These are phyloP conservation scores for Actinomucor elegans DNA, from an alignment of 371 early-diverging fungal genomes.

Conservation along the genomic window DNA sequence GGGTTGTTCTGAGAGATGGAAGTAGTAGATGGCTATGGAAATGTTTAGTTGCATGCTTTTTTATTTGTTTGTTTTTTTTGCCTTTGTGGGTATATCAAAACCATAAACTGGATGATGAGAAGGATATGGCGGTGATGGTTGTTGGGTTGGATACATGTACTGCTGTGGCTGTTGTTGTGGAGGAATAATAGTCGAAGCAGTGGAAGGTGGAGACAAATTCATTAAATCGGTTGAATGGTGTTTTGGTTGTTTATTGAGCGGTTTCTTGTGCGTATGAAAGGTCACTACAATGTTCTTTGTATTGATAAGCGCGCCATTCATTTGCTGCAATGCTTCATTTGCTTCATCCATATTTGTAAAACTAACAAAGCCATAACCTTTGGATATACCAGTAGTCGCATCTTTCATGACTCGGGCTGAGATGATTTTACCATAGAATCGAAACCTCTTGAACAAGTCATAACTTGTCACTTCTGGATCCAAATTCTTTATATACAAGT, in stretches of 20 bases:
- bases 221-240: not conserved
- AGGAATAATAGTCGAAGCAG: not conserved
- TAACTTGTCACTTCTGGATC: slow-evolving; percentile 42
- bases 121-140: slow-evolving; percentile 5
- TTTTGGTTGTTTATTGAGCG: slow-evolving; percentile 1
- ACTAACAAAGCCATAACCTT: slow-evolving; percentile 87
- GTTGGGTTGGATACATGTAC: not conserved
- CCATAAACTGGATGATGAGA: not conserved
- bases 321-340: slow-evolving; percentile 30
- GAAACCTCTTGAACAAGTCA: slow-evolving; percentile 41
- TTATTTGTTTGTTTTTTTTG: slow-evolving; percentile 8
- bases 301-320: slow-evolving; percentile 33
- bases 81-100: slow-evolving; percentile 8
- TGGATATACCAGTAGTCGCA: slow-evolving; percentile 69
- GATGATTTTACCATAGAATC: slow-evolving; percentile 42
- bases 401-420: slow-evolving; percentile 81
- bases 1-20: slow-evolving; percentile 6
- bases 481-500: slow-evolving; percentile 51
- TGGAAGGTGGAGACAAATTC: slow-evolving; percentile 2
- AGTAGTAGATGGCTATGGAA: too few relatives aligned
- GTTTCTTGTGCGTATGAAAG: slow-evolving; percentile 49
- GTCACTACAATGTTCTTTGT: slow-evolving; percentile 38
- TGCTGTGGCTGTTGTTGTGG: not conserved
- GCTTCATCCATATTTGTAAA: slow-evolving; percentile 42
- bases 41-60: not conserved